A percentile compares a stretch with the other conserved stretches of the same genome.
Conservation (phyloP, 176 grass and related monocot species). For the Eremochloa ophiuroides region DNA sequence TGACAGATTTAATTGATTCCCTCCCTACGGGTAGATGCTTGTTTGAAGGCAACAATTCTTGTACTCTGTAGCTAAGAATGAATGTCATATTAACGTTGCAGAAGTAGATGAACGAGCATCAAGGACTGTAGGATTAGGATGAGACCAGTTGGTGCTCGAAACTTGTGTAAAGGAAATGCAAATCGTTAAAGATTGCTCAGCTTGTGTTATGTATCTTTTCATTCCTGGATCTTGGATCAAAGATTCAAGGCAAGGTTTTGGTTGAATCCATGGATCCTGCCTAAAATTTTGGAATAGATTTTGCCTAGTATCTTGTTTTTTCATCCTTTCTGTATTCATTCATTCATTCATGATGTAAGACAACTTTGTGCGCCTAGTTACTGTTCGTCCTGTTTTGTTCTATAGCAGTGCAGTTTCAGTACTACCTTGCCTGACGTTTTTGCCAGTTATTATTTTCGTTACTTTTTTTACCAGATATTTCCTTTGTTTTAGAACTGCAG, state of each 20-base stretch:
- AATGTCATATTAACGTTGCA: background rate
- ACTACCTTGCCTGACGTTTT: background rate
- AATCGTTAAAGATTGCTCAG: background rate
- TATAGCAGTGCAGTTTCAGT: background rate
- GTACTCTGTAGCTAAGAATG: constrained; percentile 21
- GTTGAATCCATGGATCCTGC: background rate
- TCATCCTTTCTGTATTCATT: background rate
- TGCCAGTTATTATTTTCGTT: background rate
- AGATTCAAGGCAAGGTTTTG: background rate
- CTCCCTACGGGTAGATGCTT: constrained; percentile 26
- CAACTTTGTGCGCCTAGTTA: background rate
- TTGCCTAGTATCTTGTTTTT: background rate
- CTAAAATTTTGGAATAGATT: background rate
- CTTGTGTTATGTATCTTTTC: background rate
- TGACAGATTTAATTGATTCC: constrained; percentile 30
- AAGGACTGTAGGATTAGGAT: constrained; percentile 1
- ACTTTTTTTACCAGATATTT: background rate
- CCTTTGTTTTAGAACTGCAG: background rate
- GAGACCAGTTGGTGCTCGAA: background rate
- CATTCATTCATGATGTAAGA: background rate
- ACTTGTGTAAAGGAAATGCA: background rate
- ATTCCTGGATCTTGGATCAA: background rate
- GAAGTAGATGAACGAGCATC: background rate
- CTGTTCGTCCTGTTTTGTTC: background rate
- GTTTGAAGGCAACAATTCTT: constrained; percentile 21